phyloP scores from a whole-genome alignment of 2,329 filamentous ascomycete genomes.

The Ophiocordyceps robertsii region DNA sequence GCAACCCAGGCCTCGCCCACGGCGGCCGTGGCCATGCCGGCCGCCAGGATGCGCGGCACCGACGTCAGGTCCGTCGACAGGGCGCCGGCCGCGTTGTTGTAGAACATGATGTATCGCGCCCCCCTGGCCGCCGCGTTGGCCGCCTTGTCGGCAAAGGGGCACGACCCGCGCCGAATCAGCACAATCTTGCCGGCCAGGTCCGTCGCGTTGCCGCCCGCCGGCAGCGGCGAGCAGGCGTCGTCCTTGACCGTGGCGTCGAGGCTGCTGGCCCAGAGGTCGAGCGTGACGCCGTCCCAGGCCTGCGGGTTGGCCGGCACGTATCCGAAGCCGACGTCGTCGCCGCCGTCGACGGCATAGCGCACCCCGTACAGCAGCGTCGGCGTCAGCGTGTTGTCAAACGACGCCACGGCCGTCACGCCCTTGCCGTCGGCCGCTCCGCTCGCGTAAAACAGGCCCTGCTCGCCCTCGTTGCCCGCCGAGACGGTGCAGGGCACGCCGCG shows the following conservation, averaged over 20 bases:
- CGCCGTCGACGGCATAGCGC: slow-evolving; percentile 24
- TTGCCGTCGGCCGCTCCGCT: slow-evolving; percentile 33
- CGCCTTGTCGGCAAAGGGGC: slow-evolving; percentile 40
- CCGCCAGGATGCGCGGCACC: slow-evolving; percentile 19
- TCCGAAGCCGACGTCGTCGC: slow-evolving; percentile 22
- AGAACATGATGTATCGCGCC: slow-evolving; percentile 47
- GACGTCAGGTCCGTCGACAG: slow-evolving; percentile 16
- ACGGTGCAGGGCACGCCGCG: slow-evolving; percentile 38
- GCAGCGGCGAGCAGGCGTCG: slow-evolving; percentile 38
- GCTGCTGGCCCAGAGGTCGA: slow-evolving; percentile 35
- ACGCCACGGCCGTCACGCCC: slow-evolving; percentile 33
- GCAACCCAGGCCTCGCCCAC: slow-evolving; percentile 30
- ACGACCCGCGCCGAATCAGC: slow-evolving; percentile 44
- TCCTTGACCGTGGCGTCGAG: slow-evolving; percentile 32
- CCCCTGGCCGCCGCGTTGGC: slow-evolving; percentile 38
- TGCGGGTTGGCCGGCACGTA: slow-evolving; percentile 26
- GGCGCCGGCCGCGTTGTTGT: slow-evolving; percentile 36
- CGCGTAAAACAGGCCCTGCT: slow-evolving; percentile 32
- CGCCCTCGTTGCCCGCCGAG: slow-evolving; percentile 38
- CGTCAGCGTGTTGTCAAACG: slow-evolving; percentile 31
- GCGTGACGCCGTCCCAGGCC: slow-evolving; percentile 29
- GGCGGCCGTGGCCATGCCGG: slow-evolving; percentile 26
- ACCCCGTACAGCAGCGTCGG: slow-evolving; percentile 28
- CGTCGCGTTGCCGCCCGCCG: slow-evolving; percentile 32
- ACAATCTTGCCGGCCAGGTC: slow-evolving; percentile 45